Evolutionary conservation across 1,139 yeast genomes (phyloP).

Genomic region (Meyerozyma athensensis): DNA sequence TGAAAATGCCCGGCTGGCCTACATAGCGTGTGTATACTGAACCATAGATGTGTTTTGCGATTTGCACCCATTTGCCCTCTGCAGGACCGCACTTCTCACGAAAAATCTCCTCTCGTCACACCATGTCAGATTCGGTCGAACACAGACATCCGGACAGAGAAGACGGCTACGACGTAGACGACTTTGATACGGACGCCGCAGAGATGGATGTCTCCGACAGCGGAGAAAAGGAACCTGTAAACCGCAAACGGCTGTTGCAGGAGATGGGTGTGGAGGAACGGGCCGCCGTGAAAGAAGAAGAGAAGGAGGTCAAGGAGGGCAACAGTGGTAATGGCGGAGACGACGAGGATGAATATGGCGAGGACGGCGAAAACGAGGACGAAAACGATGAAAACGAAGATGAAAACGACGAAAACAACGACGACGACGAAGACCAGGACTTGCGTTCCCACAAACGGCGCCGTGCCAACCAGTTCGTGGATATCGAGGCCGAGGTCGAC

Average conservation of each 20-base stretch:
- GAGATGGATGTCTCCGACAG: neutral
- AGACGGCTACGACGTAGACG: slow-evolving; percentile 4
- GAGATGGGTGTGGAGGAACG: slow-evolving; percentile 5
- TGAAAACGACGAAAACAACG: slow-evolving; percentile 54
- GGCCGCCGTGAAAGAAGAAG: slow-evolving; percentile 9
- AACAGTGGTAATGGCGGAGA: slow-evolving; percentile 8
- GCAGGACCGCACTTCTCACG: neutral
- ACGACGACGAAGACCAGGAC: slow-evolving; percentile 46
- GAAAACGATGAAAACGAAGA: slow-evolving; percentile 40
- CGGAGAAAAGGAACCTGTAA: neutral
- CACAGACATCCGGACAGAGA: slow-evolving; percentile 2
- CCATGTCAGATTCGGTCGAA: neutral
- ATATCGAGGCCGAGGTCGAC: slow-evolving; percentile 98
- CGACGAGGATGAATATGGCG: slow-evolving; percentile 8
- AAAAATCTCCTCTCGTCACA: neutral
- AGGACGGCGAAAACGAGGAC: slow-evolving; percentile 11
- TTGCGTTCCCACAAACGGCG: slow-evolving; percentile 51
- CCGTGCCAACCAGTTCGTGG: slow-evolving; percentile 85
- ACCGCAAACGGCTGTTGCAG: neutral
- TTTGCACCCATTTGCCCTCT: neutral
- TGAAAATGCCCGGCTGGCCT: no score
- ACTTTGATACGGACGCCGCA: slow-evolving; percentile 1
- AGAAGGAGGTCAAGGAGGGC: slow-evolving; percentile 9
- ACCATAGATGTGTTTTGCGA: neutral
- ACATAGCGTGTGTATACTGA: no score